phyloP scores from a whole-genome alignment of 2,329 filamentous ascomycete genomes.

The Aureobasidium leucospermi region DNA sequence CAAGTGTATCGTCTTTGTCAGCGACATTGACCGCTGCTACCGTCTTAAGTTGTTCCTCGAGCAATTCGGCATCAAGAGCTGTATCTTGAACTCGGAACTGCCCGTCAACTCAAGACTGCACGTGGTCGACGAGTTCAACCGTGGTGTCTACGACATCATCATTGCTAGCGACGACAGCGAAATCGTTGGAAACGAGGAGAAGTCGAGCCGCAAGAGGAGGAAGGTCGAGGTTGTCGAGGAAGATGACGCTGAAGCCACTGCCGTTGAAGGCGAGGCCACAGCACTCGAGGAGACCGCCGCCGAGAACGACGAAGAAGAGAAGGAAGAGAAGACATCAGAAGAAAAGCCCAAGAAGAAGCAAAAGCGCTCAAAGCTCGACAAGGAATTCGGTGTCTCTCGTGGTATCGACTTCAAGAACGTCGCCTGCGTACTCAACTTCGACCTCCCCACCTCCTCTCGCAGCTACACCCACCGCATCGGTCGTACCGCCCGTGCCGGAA shows the following conservation, averaged over 20 bases:
- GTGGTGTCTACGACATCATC: conserved; percentile 93
- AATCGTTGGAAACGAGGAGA: conserved; percentile 60
- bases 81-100: conserved; percentile 87
- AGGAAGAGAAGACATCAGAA: conserved; percentile 31
- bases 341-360: conserved; percentile 46
- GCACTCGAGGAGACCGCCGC: conserved; percentile 17
- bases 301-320: conserved; percentile 24
- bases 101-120: conserved; percentile 90
- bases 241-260: conserved; percentile 17
- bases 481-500: conserved; percentile 82
- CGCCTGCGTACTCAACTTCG: conserved; percentile 91
- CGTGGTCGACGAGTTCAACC: conserved; percentile 95
- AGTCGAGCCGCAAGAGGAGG: conserved; percentile 22
- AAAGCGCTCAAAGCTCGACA: conserved; percentile 59
- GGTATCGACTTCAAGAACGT: conserved; percentile 98
- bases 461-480: conserved; percentile 98
- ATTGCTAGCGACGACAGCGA: conserved; percentile 93
- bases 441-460: conserved; percentile 78
- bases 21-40: conserved; percentile 83
- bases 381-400: conserved; percentile 90
- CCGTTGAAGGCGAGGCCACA: conserved; percentile 17
- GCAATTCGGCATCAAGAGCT: conserved; percentile 91
- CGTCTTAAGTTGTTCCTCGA: conserved; percentile 90
- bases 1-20: conserved; percentile 79
- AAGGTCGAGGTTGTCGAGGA: conserved; percentile 18